Evolutionary conservation across 306 rosid genomes (phyloP).

Genomic region (Geum urbanum): DNA sequence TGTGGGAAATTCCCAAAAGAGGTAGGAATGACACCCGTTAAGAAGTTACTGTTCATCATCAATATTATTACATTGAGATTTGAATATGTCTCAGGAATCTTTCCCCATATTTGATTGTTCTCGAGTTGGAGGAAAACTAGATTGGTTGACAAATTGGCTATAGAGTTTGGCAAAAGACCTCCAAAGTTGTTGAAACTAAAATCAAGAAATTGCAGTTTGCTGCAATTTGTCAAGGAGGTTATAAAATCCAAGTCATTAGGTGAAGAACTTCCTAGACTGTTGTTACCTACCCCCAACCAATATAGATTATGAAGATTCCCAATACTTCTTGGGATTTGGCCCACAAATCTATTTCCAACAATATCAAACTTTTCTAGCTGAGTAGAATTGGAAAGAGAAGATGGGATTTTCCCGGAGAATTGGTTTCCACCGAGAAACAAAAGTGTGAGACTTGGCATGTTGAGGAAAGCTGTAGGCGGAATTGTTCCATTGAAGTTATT

Average conservation of each 20-base stretch:
- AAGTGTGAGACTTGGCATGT: constrained; percentile 16
- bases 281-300: neutral
- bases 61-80: constrained; percentile 21
- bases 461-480: constrained; percentile 25
- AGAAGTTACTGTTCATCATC: neutral
- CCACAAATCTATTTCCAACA: neutral
- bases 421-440: constrained; percentile 18
- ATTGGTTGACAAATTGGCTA: constrained; percentile 33
- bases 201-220: neutral
- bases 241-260: constrained; percentile 30
- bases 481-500: constrained; percentile 29
- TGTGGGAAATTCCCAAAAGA: constrained; percentile 23
- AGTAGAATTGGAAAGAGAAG: constrained; percentile 35
- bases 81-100: constrained; percentile 23
- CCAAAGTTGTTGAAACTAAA: constrained; percentile 27
- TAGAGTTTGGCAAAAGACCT: constrained; percentile 29
- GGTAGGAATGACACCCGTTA: constrained; percentile 27
- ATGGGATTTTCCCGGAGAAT: constrained; percentile 34
- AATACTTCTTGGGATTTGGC: constrained; percentile 25
- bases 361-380: neutral
- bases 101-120: constrained; percentile 20
- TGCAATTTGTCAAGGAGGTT: constrained; percentile 28
- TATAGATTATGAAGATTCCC: constrained; percentile 9
- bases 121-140: neutral
- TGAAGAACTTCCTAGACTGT: constrained; percentile 34